phyloP scores from a whole-genome alignment of 164 flowering plant genomes.

The Stephania japonica region DNA sequence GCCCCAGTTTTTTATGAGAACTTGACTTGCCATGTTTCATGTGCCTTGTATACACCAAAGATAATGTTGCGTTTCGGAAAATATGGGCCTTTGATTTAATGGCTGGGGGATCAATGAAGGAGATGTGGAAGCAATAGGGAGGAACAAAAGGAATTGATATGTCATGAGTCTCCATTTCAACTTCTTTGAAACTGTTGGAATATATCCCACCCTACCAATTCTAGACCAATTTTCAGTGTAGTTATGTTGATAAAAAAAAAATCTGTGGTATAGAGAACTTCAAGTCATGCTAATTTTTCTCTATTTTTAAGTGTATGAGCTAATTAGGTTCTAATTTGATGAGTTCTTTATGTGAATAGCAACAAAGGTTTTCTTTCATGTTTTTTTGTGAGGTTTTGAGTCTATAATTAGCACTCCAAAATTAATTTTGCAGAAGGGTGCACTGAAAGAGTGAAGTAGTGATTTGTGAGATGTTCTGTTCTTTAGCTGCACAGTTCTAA shows the following conservation, averaged over 20 bases:
- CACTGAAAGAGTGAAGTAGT: neutral
- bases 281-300: neutral
- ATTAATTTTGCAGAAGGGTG: neutral
- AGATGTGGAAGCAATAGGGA: no score
- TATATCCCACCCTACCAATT: neutral
- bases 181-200: neutral
- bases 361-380: neutral
- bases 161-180: neutral
- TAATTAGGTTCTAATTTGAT: neutral
- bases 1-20: neutral
- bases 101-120: no score
- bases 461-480: neutral
- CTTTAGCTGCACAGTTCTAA: neutral
- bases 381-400: neutral
- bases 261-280: neutral
- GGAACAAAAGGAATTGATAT: neutral
- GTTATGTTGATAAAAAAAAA: neutral
- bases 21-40: neutral
- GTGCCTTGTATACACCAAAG: neutral
- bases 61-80: no score
- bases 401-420: no score
- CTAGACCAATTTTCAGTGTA: neutral
- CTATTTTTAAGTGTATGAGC: neutral
- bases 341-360: neutral
- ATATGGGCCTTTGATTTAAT: no score